Base-by-base conservation (phyloP, 140 eudicot species). In the Cichorium intybus region DNA sequence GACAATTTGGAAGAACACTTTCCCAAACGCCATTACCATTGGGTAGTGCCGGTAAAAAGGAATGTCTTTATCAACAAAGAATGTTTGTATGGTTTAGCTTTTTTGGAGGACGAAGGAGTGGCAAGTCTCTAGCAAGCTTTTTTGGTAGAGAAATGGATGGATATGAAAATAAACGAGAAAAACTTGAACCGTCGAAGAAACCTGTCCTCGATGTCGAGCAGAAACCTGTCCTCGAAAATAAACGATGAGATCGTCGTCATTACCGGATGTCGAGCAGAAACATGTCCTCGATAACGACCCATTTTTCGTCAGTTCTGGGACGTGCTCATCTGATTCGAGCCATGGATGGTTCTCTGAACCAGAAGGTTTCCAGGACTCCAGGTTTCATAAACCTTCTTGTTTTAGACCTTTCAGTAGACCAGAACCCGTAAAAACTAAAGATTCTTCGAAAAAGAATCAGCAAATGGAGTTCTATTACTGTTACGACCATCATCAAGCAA, bases 121-220 rank as follows among this genome's bases (percentile, higher is more conserved):
- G 70, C 76, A 23, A 68, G 67, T 48, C 76, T 60, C 70, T 66
- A 76, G 52, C 45, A 76, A 62, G 76, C 76, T 10, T 68, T 75
- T 63, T 28, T 75, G 67, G 59, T 60, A 48, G 66, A 75, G 10
- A 75, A 69, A 69, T 75, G 80, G 80, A 43, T 75, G 66, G 62
- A 75, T 33, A 62, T 41, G 59, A 69, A 56, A 28, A 15, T 15
- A 6, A 75, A 75, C 17, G 57, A 51, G 0, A 72, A 63, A 43
- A 54, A 31, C 37, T 17, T 64, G 4, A 63, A 56, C 0, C 57
- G 21, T 28, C 70, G 82, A 16, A 63, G 60, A 23, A 69, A n/a
- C n/a, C n/a, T n/a, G n/a, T n/a, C n/a, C n/a, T n/a, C n/a, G n/a
- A n/a, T n/a, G n/a, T n/a, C n/a, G n/a, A n/a, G n/a, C n/a, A n/a